phyloP scores from a whole-genome alignment of 768 basidiomycete species.

The Russula virescens region DNA sequence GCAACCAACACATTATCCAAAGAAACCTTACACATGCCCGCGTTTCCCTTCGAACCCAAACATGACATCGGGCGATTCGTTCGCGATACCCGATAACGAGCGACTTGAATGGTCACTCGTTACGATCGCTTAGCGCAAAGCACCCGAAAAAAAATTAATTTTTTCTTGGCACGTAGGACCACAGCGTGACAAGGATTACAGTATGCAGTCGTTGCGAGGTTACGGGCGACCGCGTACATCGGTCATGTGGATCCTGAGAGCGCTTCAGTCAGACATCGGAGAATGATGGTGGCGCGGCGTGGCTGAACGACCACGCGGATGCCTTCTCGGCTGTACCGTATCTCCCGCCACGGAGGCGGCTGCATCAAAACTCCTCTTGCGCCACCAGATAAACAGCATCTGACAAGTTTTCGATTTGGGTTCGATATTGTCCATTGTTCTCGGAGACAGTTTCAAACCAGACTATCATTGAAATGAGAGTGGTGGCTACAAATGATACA shows the following conservation, averaged over 20 bases:
- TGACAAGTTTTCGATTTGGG: no score
- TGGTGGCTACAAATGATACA: slow-evolving; percentile 7
- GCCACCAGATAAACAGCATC: background rate
- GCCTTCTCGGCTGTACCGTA: no score
- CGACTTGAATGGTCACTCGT: background rate
- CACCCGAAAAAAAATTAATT: background rate
- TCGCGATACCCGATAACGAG: background rate
- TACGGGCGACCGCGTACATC: background rate
- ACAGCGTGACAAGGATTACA: background rate
- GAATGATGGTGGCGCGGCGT: slow-evolving; percentile 12
- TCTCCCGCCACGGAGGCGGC: background rate
- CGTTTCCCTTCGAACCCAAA: no score
- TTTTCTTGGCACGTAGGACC: background rate
- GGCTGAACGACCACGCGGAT: background rate
- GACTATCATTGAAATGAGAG: background rate
- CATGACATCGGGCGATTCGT: background rate
- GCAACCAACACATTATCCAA: no score
- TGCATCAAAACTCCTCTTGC: background rate
- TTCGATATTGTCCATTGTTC: no score
- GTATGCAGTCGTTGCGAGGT: background rate
- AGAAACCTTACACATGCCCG: no score
- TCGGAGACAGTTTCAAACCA: background rate
- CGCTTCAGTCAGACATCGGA: background rate
- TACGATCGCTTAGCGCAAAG: background rate
- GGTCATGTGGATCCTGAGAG: no score